Evolutionary conservation across 441 rosid species (phyloP), one percentile per base, ranked within the genome.

Genomic region (Pelargonium citronellum): DNA sequence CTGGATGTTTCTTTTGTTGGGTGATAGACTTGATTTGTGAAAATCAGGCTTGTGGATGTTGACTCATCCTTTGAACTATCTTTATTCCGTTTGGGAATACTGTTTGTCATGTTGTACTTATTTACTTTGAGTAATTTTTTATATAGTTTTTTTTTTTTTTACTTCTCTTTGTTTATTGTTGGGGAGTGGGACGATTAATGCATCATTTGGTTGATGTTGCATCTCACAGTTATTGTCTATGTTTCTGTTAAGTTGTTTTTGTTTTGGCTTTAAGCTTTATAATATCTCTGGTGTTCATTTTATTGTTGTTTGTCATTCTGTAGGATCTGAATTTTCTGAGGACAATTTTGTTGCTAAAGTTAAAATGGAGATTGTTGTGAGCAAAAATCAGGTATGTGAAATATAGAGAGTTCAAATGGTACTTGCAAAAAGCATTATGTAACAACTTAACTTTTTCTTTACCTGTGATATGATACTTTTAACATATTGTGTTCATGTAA

Each of bases 291-390:
- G 2, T 55, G 61, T 55, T 3, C 47, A 19, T 53, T 73, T 61
- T 57, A 47, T 69, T 72, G 22, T 41, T 71, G 10, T 68, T 53
- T 51, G 22, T 68, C 67, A 39, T 57, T 77, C 47, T 39, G 19
- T 68, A 93, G 96, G 96, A 78, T 93, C 95, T 61, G 97, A 93
- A 77, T 93, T 91, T 86, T 87, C 95, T 0, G 96, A 87, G 80
- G 96, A 88, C 81, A 91, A 91, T 19, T 88, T 93, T 75, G 86
- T 93, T 67, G 92, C 95, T 63, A 88, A 91, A 82, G 88, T 89
- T 22, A 93, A 93, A 80, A 83, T 91, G 86, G 98, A 93, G 81
- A 83, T 91, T 74, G 95, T 91, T 71, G 96, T 93, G 78, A 81
- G 68, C 77, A 91, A 86, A 82, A 88, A 83, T 37, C 97, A 93